Percentiles rank a stretch among this genome's conserved stretches.
phyloP scores from a whole-genome alignment of 148 eudicot species.

The Diospyros lotus region DNA sequence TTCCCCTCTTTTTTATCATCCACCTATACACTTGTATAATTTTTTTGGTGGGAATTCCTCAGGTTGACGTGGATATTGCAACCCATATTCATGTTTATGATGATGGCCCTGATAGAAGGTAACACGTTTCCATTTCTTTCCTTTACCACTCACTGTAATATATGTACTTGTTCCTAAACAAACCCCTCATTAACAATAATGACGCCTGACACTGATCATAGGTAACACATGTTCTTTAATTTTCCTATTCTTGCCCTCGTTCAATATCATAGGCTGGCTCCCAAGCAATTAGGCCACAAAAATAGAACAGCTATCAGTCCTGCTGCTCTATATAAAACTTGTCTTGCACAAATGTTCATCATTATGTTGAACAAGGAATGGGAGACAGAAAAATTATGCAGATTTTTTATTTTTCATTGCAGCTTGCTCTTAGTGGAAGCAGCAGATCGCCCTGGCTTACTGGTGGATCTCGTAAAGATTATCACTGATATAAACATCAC shows the following conservation, averaged over 20 bases:
- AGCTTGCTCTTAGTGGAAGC: conserved; percentile 83
- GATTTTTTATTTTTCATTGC: conserved; percentile 24
- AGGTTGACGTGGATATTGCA: conserved; percentile 91
- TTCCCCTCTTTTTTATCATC: neutral
- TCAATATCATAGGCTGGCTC: neutral
- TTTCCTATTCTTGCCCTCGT: no score
- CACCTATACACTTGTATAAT: neutral
- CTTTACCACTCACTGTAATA: neutral
- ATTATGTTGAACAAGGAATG: neutral
- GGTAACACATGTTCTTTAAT: no score
- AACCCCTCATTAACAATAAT: no score
- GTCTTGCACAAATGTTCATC: neutral
- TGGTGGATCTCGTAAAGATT: conserved; percentile 87
- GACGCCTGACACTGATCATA: no score
- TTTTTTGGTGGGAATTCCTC: conserved; percentile 11
- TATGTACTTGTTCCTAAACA: no score
- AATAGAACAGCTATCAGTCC: neutral
- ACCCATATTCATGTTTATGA: conserved; percentile 59
- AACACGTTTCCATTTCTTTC: neutral
- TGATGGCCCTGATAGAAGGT: conserved; percentile 90
- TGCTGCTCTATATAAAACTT: neutral
- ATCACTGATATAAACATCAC: conserved; percentile 66
- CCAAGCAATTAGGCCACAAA: neutral
- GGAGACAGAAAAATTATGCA: neutral
- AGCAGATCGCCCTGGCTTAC: conserved; percentile 84